Conservation (phyloP, 225 moss, liverwort and hornwort genomes). For the Antitrichia curtipendula region DNA sequence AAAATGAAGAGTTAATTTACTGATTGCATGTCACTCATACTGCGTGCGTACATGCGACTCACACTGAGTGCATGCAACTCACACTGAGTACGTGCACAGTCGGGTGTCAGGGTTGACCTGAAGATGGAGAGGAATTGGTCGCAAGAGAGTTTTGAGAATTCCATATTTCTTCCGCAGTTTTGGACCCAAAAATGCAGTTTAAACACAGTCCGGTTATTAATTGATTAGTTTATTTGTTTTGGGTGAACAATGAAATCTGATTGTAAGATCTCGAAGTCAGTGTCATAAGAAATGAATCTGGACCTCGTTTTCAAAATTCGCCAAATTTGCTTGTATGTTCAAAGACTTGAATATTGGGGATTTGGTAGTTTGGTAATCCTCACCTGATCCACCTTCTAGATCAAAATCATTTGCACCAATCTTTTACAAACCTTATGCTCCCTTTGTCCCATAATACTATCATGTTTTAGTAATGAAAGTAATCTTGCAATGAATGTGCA, state of each 20-base stretch:
- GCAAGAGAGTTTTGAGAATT: not conserved
- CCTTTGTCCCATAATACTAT: no score
- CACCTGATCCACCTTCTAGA: not conserved
- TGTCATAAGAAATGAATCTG: not conserved
- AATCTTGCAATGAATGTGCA: no score
- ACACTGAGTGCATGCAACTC: no score
- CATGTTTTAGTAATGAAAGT: no score
- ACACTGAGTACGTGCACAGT: not conserved
- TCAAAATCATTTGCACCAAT: no score
- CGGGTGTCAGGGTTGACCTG: not conserved
- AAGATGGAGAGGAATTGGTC: not conserved
- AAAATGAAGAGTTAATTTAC: not conserved
- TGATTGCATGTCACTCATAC: not conserved
- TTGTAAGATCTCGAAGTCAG: not conserved
- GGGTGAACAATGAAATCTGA: not conserved
- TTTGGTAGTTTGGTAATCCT: not conserved
- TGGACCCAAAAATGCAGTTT: not conserved
- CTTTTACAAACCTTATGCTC: no score
- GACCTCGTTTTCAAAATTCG: not conserved
- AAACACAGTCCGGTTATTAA: not conserved
- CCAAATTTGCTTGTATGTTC: not conserved
- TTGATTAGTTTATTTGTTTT: not conserved
- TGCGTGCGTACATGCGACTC: not conserved
- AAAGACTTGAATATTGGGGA: not conserved
- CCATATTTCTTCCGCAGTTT: not conserved